These are phyloP conservation scores for Dryas octopetala DNA, from an alignment of 306 rosid species.

Conservation along the genomic window DNA sequence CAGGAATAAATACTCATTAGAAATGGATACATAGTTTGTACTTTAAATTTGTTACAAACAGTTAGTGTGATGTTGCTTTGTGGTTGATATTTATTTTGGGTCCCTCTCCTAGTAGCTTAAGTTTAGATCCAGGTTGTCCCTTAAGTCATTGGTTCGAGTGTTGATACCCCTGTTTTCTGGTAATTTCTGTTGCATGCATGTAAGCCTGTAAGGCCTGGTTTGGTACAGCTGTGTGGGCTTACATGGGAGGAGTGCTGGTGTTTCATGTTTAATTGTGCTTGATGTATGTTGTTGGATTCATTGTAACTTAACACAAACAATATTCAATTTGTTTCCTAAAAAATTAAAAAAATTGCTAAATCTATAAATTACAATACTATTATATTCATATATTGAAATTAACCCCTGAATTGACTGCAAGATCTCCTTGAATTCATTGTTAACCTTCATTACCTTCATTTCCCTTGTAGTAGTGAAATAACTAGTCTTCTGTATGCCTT, in stretches of 20 bases:
- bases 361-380: neutral
- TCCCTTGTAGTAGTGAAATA: neutral
- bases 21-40: constrained; percentile 10
- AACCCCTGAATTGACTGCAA: neutral
- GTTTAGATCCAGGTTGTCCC: neutral
- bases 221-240: neutral
- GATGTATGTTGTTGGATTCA: neutral
- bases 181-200: neutral
- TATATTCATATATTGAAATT: neutral
- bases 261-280: neutral
- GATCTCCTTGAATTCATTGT: neutral
- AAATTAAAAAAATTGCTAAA: neutral
- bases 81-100: neutral
- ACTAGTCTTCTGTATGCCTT: neutral
- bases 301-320: neutral
- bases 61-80: neutral
- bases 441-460: neutral
- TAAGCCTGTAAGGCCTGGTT: neutral
- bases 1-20: constrained; percentile 14
- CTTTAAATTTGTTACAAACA: neutral
- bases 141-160: neutral
- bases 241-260: neutral
- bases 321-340: neutral
- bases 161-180: neutral
- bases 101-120: neutral